Evolutionary conservation across 1,284 basidiomycete species (phyloP).

Genomic region (Leccinum subfulvum): DNA sequence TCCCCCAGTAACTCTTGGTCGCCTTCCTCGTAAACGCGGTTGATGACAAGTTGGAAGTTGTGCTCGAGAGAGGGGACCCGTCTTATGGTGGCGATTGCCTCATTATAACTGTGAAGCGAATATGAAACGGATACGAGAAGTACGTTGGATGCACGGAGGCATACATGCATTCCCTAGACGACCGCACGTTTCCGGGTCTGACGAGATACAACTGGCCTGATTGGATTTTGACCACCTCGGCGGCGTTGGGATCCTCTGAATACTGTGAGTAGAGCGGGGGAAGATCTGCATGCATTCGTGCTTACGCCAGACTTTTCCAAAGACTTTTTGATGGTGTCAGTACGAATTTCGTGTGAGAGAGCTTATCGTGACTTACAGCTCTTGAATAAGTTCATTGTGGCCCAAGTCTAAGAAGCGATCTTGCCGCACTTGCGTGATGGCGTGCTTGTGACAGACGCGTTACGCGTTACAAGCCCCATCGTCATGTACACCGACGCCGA

Average conservation of each 20-base stretch:
- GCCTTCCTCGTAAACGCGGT: constrained; percentile 92
- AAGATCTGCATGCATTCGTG: constrained; percentile 23
- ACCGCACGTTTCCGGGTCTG: constrained; percentile 86
- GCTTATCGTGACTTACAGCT: constrained; percentile 60
- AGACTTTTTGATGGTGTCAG: constrained; percentile 52
- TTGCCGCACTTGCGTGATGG: constrained; percentile 2
- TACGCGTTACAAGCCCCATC: constrained; percentile 13
- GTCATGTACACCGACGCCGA: constrained; percentile 15
- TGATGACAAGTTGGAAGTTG: constrained; percentile 96
- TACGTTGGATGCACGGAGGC: constrained; percentile 32
- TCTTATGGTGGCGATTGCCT: constrained; percentile 93
- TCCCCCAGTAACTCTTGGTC: constrained; percentile 93
- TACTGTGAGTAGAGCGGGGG: constrained; percentile 21
- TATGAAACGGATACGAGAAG: constrained; percentile 8
- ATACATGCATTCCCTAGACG: constrained; percentile 96
- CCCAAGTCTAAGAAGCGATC: constrained; percentile 17
- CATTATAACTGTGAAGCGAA: constrained; percentile 72
- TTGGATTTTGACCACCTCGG: constrained; percentile 93
- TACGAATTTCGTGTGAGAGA: constrained; percentile 9
- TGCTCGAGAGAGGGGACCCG: constrained; percentile 80
- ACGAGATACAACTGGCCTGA: constrained; percentile 91
- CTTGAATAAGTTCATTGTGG: constrained; percentile 75
- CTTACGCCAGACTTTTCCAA: constrained; percentile 95
- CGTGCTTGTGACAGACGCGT: constrained; percentile 30
- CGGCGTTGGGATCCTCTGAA: constrained; percentile 79